A percentile compares a stretch with the other conserved stretches of the same genome.
Evolutionary conservation across 768 basidiomycete genomes (phyloP).

Genomic region (Wakefieldia striispora): DNA sequence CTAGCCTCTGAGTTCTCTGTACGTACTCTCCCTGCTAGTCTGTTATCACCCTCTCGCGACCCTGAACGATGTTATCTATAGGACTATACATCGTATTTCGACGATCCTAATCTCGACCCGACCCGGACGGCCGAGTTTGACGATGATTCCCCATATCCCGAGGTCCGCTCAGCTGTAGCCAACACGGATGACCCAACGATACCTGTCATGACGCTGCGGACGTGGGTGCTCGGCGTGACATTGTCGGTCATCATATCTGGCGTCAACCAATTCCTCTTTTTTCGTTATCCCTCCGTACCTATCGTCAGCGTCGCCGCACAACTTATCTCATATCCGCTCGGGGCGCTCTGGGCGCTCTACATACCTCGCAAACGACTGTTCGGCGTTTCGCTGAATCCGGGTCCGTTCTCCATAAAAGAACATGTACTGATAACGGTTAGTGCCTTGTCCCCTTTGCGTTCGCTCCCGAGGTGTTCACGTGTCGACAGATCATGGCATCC

Average conservation of each 20-base stretch:
- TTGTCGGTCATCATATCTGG: conserved; percentile 67
- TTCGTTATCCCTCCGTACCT: conserved; percentile 66
- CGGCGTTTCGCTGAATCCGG: conserved; percentile 66
- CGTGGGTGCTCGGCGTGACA: conserved; percentile 69
- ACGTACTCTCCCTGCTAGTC: conserved; percentile 1
- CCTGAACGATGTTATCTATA: not conserved
- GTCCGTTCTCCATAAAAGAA: conserved; percentile 75
- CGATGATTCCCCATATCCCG: conserved; percentile 72
- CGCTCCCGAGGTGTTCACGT: conserved; percentile 21
- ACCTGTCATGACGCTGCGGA: conserved; percentile 60
- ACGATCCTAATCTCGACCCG: conserved; percentile 30
- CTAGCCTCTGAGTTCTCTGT: conserved; percentile 21
- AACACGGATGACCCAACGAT: conserved; percentile 69
- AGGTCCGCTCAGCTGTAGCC: conserved; percentile 66
- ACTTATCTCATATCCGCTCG: conserved; percentile 68
- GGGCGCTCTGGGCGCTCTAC: conserved; percentile 51
- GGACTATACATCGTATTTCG: conserved; percentile 7
- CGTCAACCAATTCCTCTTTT: conserved; percentile 75
- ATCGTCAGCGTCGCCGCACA: conserved; percentile 69
- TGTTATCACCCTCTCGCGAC: not conserved
- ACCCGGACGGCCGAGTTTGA: conserved; percentile 28
- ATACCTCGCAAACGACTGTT: conserved; percentile 57
- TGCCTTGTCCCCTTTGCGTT: conserved; percentile 22
- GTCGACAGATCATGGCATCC: conserved; percentile 47
- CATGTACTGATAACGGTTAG: conserved; percentile 64